Percentiles rank a stretch among this genome's conserved stretches.
These are phyloP conservation scores for Phytophthora quininea DNA, from an alignment of 352 stramenopile genomes.

Conservation along the genomic window DNA sequence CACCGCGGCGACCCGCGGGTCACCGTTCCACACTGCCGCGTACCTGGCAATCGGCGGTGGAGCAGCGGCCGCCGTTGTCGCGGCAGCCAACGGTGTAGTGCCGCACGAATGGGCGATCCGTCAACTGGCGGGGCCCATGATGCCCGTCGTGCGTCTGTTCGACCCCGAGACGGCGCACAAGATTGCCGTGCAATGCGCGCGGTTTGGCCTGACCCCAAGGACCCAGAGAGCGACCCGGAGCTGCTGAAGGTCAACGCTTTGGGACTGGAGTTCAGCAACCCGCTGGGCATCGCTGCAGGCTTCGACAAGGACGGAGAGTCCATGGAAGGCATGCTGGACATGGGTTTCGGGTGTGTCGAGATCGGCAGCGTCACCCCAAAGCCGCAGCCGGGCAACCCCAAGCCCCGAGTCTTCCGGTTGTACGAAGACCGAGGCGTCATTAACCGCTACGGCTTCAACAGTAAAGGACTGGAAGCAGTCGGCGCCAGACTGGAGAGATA, in stretches of 20 bases:
- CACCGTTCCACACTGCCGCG: constrained; percentile 31
- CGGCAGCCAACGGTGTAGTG: constrained; percentile 69
- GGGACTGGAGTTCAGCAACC: constrained; percentile 88
- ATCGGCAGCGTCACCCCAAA: constrained; percentile 95
- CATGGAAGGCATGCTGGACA: constrained; percentile 92
- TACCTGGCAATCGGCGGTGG: constrained; percentile 53
- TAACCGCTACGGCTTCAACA: constrained; percentile 99
- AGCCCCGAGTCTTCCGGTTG: constrained; percentile 97
- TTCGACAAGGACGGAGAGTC: constrained; percentile 98
- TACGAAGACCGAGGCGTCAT: constrained; percentile 95
- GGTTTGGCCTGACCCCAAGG: constrained; percentile 80
- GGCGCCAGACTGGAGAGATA: constrained; percentile 70
- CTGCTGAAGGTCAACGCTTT: constrained; percentile 64
- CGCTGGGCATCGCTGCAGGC: constrained; percentile 95
- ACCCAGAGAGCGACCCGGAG: constrained; percentile 53
- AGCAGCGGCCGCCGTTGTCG: constrained; percentile 58
- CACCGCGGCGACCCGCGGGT: constrained; percentile 9
- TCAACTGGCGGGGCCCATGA: constrained; percentile 74
- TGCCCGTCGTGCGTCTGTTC: constrained; percentile 80
- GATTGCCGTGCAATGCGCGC: constrained; percentile 78
- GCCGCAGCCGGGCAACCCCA: constrained; percentile 94
- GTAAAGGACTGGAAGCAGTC: constrained; percentile 87
- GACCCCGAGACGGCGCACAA: constrained; percentile 89
- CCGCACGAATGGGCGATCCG: constrained; percentile 80
- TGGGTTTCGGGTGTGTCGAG: constrained; percentile 96